These are phyloP conservation scores for Niebla homalea DNA, from an alignment of 495 filamentous ascomycete species.

Conservation along the genomic window DNA sequence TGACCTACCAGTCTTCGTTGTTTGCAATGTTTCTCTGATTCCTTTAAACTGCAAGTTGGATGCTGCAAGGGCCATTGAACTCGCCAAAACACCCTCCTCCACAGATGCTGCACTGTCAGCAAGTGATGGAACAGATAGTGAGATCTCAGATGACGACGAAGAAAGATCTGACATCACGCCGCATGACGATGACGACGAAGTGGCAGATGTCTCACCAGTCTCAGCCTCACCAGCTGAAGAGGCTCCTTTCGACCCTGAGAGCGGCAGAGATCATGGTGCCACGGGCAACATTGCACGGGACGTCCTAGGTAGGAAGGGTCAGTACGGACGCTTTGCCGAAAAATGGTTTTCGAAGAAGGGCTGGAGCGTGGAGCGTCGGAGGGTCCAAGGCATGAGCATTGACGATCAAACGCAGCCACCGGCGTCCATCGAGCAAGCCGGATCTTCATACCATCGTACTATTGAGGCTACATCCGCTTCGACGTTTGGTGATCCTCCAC, in stretches of 20 bases:
- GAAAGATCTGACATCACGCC: constrained; percentile 20
- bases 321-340: constrained; percentile 76
- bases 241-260: background rate
- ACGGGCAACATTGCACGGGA: constrained; percentile 62
- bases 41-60: constrained; percentile 65
- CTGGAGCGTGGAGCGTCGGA: constrained; percentile 49
- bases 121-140: constrained; percentile 20
- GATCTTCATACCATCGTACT: too few relatives aligned
- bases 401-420: background rate
- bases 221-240: background rate
- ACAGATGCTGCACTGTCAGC: constrained; percentile 18
- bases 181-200: constrained; percentile 18
- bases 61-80: constrained; percentile 53
- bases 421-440: background rate
- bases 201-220: background rate
- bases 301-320: constrained; percentile 62
- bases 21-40: constrained; percentile 77
- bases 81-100: constrained; percentile 39
- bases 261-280: constrained; percentile 13
- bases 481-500: background rate
- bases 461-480: too few relatives aligned
- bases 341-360: constrained; percentile 79
- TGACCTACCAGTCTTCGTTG: constrained; percentile 67
- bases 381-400: constrained; percentile 42
- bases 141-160: constrained; percentile 19